Evolutionary conservation across 2,329 filamentous ascomycete genomes (phyloP).

Genomic region (Colletotrichum limetticola): DNA sequence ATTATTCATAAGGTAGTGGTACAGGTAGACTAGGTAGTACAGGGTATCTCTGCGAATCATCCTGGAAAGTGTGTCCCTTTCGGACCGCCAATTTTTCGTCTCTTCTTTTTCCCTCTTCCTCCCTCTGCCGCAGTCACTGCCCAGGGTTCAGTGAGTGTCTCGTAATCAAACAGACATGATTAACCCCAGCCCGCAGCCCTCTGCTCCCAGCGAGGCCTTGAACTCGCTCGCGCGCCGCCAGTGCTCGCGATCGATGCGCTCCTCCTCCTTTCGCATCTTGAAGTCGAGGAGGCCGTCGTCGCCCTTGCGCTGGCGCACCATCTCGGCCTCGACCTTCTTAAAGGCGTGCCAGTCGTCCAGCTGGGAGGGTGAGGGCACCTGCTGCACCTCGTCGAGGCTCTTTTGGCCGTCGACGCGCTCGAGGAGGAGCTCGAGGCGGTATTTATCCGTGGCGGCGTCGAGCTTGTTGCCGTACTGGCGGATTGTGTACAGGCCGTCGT

Average conservation of each 20-base stretch:
- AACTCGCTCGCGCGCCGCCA: constrained; percentile 35
- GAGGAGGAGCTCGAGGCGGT: constrained; percentile 58
- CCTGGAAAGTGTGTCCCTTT: neutral
- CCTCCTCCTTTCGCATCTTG: constrained; percentile 34
- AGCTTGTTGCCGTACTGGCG: constrained; percentile 57
- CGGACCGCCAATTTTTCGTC: neutral
- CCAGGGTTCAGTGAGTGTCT: too few relatives aligned
- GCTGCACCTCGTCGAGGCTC: constrained; percentile 53
- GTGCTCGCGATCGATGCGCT: constrained; percentile 33
- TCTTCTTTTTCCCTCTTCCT: neutral
- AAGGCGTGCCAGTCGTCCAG: constrained; percentile 67
- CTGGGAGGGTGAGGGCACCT: constrained; percentile 64
- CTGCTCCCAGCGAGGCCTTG: constrained; percentile 26
- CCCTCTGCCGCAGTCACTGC: too few relatives aligned
- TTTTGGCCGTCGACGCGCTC: constrained; percentile 55
- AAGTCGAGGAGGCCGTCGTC: constrained; percentile 32
- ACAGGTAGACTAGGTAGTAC: constrained; percentile 23
- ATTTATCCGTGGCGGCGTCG: constrained; percentile 50
- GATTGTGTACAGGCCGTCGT: constrained; percentile 68
- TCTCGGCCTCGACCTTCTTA: constrained; percentile 46
- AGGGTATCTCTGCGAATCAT: constrained; percentile 26
- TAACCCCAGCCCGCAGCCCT: constrained; percentile 13
- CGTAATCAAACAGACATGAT: constrained; percentile 7
- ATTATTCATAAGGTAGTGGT: constrained; percentile 24
- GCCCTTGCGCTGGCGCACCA: constrained; percentile 32